Conservation (phyloP, 495 filamentous ascomycete species). For the Neohortaea acidophila region DNA sequence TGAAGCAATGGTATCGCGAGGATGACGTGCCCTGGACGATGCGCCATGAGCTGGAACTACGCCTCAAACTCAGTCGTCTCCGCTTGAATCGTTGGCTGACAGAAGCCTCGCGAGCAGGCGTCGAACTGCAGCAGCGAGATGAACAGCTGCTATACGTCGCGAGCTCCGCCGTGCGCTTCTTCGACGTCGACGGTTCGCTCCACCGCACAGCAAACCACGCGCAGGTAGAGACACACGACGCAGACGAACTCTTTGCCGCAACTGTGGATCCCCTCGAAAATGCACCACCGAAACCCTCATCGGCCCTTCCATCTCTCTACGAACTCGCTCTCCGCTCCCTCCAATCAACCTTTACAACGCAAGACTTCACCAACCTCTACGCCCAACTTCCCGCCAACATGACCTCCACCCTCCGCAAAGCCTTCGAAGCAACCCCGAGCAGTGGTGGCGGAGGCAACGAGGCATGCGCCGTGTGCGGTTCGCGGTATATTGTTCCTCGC, state of each 20-base stretch:
- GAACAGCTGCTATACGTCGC: slow-evolving; percentile 18
- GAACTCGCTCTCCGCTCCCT: slow-evolving; percentile 39
- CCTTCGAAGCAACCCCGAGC: slow-evolving; percentile 12
- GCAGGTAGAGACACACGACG: not conserved
- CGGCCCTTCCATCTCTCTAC: slow-evolving; percentile 36
- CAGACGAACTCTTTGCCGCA: slow-evolving; percentile 1
- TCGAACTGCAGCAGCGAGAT: slow-evolving; percentile 5
- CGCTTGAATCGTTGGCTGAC: slow-evolving; percentile 3
- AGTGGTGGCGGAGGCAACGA: slow-evolving; percentile 37
- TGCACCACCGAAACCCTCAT: slow-evolving; percentile 16
- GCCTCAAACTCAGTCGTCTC: slow-evolving; percentile 10
- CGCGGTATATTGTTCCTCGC: slow-evolving; percentile 41
- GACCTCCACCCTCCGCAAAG: slow-evolving; percentile 7
- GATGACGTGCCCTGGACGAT: slow-evolving; percentile 4
- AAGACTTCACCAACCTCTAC: slow-evolving; percentile 27
- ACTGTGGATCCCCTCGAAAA: not conserved
- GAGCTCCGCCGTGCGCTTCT: slow-evolving; percentile 17
- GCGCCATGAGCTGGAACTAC: slow-evolving; percentile 12
- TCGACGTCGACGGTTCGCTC: slow-evolving; percentile 33
- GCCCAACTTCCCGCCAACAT: slow-evolving; percentile 21
- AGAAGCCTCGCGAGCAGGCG: slow-evolving; percentile 2
- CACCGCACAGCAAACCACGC: slow-evolving; percentile 4
- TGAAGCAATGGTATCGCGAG: not conserved
- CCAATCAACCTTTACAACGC: slow-evolving; percentile 23
- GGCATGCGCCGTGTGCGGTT: slow-evolving; percentile 45